A percentile compares a stretch with the other conserved stretches of the same genome.
Evolutionary conservation across 2,329 filamentous ascomycete genomes (phyloP).

Genomic region (Fusarium sp.): DNA sequence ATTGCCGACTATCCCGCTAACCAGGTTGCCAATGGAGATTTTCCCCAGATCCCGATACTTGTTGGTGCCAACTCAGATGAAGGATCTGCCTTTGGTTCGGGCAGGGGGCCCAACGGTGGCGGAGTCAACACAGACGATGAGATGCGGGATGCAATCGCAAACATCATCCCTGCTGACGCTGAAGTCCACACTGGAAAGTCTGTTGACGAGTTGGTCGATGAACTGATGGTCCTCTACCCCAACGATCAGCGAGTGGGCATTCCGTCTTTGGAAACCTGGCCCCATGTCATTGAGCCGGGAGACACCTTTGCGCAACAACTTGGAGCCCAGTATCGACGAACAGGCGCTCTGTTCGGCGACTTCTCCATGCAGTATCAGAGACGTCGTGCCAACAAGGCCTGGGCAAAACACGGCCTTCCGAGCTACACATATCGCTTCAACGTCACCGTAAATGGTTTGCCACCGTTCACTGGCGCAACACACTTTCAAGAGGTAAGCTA

Average conservation of each 20-base stretch:
- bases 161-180: conserved; percentile 15
- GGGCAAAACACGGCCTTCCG: conserved; percentile 42
- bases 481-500: conserved; percentile 53
- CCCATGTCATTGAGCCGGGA: conserved; percentile 44
- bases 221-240: conserved; percentile 45
- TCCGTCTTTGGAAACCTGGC: conserved; percentile 49
- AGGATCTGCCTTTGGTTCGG: conserved; percentile 41
- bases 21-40: conserved; percentile 48
- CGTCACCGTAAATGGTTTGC: conserved; percentile 44
- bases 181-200: conserved; percentile 38
- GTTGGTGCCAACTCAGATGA: conserved; percentile 52
- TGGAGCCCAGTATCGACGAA: conserved; percentile 48
- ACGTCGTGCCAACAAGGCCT: conserved; percentile 44
- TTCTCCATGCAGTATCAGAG: conserved; percentile 43
- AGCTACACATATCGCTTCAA: conserved; percentile 51
- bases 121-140: conserved; percentile 47
- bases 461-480: conserved; percentile 37
- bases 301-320: conserved; percentile 39
- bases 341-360: conserved; percentile 46
- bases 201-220: conserved; percentile 34
- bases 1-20: conserved; percentile 46
- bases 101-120: conserved; percentile 26
- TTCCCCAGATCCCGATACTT: conserved; percentile 50
- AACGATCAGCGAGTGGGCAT: conserved; percentile 51
- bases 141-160: conserved; percentile 31